Percentiles rank a stretch among this genome's conserved stretches.
phyloP scores from a whole-genome alignment of 1,139 yeast genomes.

The Kluyveromyces sp. region DNA sequence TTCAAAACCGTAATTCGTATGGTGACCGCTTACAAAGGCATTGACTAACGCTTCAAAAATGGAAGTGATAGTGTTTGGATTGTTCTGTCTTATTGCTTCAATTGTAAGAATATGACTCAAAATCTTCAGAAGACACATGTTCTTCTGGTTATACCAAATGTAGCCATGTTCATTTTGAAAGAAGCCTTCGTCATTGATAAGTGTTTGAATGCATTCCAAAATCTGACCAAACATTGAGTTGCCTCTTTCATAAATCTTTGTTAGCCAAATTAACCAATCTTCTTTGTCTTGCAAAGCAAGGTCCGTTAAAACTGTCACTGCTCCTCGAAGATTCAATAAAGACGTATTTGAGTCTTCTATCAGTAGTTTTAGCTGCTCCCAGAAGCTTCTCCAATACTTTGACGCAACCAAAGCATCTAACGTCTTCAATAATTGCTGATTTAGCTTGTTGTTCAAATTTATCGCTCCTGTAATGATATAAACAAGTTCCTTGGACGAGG shows the following conservation, averaged over 20 bases:
- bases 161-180: neutral
- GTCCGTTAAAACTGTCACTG: slow-evolving; percentile 5
- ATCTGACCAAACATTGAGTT: slow-evolving; percentile 3
- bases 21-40: neutral
- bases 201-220: slow-evolving; percentile 1
- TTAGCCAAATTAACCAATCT: slow-evolving; percentile 4
- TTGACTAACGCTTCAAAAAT: slow-evolving; percentile 2
- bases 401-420: slow-evolving; percentile 4
- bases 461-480: slow-evolving; percentile 5
- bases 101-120: neutral
- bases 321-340: slow-evolving; percentile 2
- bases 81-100: slow-evolving; percentile 2
- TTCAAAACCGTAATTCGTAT: slow-evolving; percentile 1
- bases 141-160: slow-evolving; percentile 1
- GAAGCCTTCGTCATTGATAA: slow-evolving; percentile 4
- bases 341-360: neutral
- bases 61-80: slow-evolving; percentile 3
- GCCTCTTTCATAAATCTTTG: slow-evolving; percentile 1
- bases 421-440: slow-evolving; percentile 1
- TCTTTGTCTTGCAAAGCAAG: slow-evolving; percentile 5
- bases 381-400: neutral
- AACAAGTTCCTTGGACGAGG: neutral
- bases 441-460: slow-evolving; percentile 3
- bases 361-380: neutral
- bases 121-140: slow-evolving; percentile 1